phyloP scores from a whole-genome alignment of 1,284 basidiomycete species.

The Malassezia brasiliensis region DNA sequence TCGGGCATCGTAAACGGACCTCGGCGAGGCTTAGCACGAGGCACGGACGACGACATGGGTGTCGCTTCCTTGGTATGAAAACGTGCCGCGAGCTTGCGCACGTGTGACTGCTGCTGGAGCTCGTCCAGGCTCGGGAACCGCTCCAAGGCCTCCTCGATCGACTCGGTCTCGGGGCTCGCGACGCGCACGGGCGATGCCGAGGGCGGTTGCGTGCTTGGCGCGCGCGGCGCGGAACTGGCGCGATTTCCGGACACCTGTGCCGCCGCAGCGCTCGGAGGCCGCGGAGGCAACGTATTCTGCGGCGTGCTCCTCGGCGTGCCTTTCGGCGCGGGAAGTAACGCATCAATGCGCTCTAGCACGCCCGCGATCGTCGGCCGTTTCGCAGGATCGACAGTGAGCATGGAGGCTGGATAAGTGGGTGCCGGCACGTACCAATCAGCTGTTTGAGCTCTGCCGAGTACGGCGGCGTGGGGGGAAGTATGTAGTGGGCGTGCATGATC shows the following conservation, averaged over 20 bases:
- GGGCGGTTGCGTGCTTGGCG: neutral
- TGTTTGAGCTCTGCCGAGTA: conserved; percentile 79
- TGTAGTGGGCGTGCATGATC: conserved; percentile 92
- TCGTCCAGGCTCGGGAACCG: conserved; percentile 10
- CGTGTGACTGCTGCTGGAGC: neutral
- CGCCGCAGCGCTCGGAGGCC: too few species aligned
- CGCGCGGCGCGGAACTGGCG: neutral
- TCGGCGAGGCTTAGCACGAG: neutral
- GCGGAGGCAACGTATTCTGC: too few species aligned
- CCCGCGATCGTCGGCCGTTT: neutral
- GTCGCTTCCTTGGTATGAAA: neutral
- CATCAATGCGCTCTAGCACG: neutral
- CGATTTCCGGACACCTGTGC: neutral
- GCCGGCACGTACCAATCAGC: conserved; percentile 57
- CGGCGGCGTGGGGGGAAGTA: conserved; percentile 58
- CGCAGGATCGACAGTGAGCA: conserved; percentile 4
- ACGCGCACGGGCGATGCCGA: neutral
- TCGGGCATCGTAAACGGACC: neutral
- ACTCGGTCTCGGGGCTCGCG: neutral
- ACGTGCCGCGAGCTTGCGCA: neutral
- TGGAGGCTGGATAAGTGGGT: neutral
- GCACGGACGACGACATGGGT: neutral
- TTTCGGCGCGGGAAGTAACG: neutral
- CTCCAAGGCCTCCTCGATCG: conserved; percentile 1
- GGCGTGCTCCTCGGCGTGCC: too few species aligned